Percentiles rank a stretch among this genome's conserved stretches.
phyloP scores from a whole-genome alignment of 805 yeast genomes.

The Nakazawaea ernobii region DNA sequence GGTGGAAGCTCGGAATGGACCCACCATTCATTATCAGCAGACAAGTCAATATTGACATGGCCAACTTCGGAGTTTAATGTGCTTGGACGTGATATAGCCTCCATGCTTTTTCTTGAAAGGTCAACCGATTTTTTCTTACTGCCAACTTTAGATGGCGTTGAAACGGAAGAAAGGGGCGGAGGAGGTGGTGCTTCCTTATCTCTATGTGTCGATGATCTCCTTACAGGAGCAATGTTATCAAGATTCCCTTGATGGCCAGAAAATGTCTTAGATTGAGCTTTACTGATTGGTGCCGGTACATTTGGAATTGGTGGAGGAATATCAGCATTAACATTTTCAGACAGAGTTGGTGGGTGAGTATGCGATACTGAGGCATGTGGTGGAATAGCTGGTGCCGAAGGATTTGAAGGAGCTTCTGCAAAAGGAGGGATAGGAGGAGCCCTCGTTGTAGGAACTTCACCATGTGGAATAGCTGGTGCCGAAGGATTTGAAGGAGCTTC shows the following conservation, averaged over 20 bases:
- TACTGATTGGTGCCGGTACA: constrained; percentile 10
- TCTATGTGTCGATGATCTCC: constrained; percentile 9
- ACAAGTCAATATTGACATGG: background rate
- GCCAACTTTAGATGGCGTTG: background rate
- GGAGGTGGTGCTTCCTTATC: constrained; percentile 10
- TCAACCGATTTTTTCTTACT: background rate
- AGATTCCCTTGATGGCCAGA: background rate
- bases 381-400: constrained; percentile 14
- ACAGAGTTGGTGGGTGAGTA: too few species aligned
- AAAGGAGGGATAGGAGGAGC: constrained; percentile 10
- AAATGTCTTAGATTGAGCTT: background rate
- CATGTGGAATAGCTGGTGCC: constrained; percentile 19
- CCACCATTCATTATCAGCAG: constrained; percentile 59
- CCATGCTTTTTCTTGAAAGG: background rate
- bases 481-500: constrained; percentile 17
- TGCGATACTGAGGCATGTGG: constrained; percentile 8
- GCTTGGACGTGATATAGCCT: background rate
- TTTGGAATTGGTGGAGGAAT: constrained; percentile 1
- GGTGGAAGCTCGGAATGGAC: constrained; percentile 52
- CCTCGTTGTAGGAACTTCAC: constrained; percentile 12
- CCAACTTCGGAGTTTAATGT: constrained; percentile 1
- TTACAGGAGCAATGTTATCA: background rate
- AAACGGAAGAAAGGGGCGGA: constrained; percentile 2
- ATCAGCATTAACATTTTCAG: background rate
- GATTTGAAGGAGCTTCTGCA: constrained; percentile 11